phyloP scores from a whole-genome alignment of 1,284 basidiomycete genomes.

The Ganoderma sinense region DNA sequence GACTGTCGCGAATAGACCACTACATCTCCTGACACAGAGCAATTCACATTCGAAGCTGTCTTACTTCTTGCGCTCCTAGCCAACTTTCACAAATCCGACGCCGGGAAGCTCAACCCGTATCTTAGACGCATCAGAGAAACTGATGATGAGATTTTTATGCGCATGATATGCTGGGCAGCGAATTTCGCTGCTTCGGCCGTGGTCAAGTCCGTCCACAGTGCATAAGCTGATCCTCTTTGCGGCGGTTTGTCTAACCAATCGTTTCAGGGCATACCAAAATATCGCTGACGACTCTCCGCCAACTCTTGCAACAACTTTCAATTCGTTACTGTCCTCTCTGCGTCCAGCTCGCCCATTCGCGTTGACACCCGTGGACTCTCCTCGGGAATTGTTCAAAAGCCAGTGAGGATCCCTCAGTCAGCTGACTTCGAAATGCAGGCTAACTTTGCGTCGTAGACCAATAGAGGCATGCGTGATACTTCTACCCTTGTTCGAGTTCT shows the following conservation, averaged over 20 bases:
- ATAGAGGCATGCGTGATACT: slow-evolving; percentile 65
- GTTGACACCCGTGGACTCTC: slow-evolving; percentile 51
- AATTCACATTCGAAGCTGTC: slow-evolving; percentile 63
- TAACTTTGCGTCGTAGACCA: slow-evolving; percentile 49
- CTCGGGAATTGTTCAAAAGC: slow-evolving; percentile 61
- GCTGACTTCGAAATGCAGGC: neutral
- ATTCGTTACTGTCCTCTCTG: slow-evolving; percentile 56
- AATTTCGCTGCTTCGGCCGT: slow-evolving; percentile 57
- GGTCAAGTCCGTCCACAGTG: slow-evolving; percentile 51
- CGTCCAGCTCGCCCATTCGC: slow-evolving; percentile 61
- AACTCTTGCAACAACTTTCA: slow-evolving; percentile 55
- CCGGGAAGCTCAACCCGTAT: slow-evolving; percentile 70
- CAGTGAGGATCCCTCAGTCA: slow-evolving; percentile 49
- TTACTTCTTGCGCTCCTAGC: slow-evolving; percentile 64
- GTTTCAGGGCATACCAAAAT: slow-evolving; percentile 60
- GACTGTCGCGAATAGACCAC: slow-evolving; percentile 50
- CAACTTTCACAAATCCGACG: slow-evolving; percentile 74
- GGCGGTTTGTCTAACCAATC: neutral
- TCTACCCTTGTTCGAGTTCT: slow-evolving; percentile 66
- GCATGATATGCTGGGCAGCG: slow-evolving; percentile 61
- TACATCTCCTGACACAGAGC: slow-evolving; percentile 58
- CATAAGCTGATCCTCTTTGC: neutral
- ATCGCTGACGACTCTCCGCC: slow-evolving; percentile 59
- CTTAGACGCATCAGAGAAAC: slow-evolving; percentile 57
- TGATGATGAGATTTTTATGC: slow-evolving; percentile 57